phyloP scores from a whole-genome alignment of 345 rosid species.

The Salix arbutifolia region DNA sequence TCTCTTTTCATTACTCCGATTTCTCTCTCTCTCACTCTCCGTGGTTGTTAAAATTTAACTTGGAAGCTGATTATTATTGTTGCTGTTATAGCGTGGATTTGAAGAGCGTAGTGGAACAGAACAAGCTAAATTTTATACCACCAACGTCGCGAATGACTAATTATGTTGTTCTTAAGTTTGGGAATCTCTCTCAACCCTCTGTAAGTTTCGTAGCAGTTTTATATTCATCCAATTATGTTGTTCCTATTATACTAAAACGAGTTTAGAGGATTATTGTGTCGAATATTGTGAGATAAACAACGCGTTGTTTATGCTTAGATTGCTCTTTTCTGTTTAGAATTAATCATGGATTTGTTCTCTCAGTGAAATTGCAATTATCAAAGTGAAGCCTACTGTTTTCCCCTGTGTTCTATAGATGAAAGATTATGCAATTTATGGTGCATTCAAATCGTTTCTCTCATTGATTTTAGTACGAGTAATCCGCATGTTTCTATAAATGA shows the following conservation, averaged over 20 bases:
- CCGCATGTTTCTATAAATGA: not conserved
- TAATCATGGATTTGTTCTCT: not conserved
- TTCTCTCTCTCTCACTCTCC: not conserved
- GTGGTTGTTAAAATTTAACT: not conserved
- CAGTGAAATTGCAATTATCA: not conserved
- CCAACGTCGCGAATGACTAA: constrained; percentile 90
- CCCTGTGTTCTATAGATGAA: not conserved
- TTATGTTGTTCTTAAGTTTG: constrained; percentile 75
- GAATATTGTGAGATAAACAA: not conserved
- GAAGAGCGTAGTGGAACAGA: constrained; percentile 76
- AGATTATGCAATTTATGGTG: not conserved
- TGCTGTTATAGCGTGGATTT: constrained; percentile 69
- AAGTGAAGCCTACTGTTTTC: not conserved
- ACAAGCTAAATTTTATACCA: constrained; percentile 74
- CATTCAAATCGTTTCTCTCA: not conserved
- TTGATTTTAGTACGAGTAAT: not conserved
- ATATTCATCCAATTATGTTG: not conserved
- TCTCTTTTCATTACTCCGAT: not conserved
- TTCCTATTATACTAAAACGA: not conserved
- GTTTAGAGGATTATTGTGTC: not conserved
- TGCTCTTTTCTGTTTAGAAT: not conserved
- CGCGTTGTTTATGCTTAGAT: not conserved
- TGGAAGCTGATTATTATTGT: constrained; percentile 6
- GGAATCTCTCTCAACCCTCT: constrained; percentile 43
- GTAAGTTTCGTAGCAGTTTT: constrained; percentile 40